Evolutionary conservation across 1,284 basidiomycete species (phyloP).

Genomic region (Gymnopus androsaceus): DNA sequence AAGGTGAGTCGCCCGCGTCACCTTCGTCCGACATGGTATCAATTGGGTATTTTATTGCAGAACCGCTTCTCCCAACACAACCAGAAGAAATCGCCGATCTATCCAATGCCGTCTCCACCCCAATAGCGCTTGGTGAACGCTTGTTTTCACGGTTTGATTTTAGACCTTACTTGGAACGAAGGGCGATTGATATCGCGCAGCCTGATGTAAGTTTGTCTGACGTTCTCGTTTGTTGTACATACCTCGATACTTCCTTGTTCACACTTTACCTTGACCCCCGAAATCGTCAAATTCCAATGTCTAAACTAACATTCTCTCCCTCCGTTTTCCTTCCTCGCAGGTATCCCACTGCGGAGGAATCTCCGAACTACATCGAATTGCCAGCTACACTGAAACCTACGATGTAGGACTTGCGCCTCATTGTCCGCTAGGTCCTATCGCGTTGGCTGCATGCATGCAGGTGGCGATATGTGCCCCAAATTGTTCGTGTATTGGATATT

Average conservation of each 20-base stretch:
- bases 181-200: slow-evolving; percentile 75
- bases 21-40: neutral
- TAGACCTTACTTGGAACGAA: slow-evolving; percentile 68
- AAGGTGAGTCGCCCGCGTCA: slow-evolving; percentile 39
- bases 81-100: slow-evolving; percentile 69
- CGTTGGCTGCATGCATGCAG: slow-evolving; percentile 71
- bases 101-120: slow-evolving; percentile 60
- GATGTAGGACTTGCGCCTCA: slow-evolving; percentile 67
- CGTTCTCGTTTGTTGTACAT: too few relatives aligned
- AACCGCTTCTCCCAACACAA: slow-evolving; percentile 70
- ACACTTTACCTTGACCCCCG: too few relatives aligned
- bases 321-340: too few relatives aligned
- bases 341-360: slow-evolving; percentile 74
- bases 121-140: slow-evolving; percentile 74
- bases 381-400: slow-evolving; percentile 69
- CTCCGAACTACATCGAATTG: slow-evolving; percentile 70
- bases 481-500: slow-evolving; percentile 38
- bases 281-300: too few relatives aligned
- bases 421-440: slow-evolving; percentile 70
- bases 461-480: slow-evolving; percentile 57
- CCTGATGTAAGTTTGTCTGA: slow-evolving; percentile 58
- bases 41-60: slow-evolving; percentile 33
- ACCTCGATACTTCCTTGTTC: too few relatives aligned
- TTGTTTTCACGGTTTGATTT: slow-evolving; percentile 71
- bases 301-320: neutral